These are phyloP conservation scores for Botrytis medusae DNA, from an alignment of 2,329 filamentous ascomycete genomes.

Conservation along the genomic window DNA sequence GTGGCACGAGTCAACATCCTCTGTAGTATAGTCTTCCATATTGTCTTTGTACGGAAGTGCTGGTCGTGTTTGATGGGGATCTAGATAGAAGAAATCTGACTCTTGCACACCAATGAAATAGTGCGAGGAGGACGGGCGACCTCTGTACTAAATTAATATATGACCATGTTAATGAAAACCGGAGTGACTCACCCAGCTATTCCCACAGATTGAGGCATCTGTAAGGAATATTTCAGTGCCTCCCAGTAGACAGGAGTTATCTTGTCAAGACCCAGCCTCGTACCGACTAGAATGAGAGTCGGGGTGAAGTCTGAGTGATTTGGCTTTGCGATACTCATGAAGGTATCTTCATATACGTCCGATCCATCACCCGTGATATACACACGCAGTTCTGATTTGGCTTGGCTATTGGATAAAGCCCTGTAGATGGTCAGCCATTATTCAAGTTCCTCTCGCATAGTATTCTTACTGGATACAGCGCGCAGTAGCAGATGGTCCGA, in stretches of 20 bases:
- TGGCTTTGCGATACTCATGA: constrained; percentile 73
- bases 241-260: constrained; percentile 95
- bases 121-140: constrained; percentile 78
- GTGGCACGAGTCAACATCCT: constrained; percentile 82
- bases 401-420: constrained; percentile 68
- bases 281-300: constrained; percentile 85
- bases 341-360: constrained; percentile 89
- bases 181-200: constrained; percentile 73
- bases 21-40: constrained; percentile 58
- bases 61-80: constrained; percentile 83
- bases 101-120: constrained; percentile 75
- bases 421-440: constrained; percentile 46
- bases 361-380: constrained; percentile 88
- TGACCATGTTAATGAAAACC: not conserved
- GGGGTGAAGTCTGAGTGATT: constrained; percentile 69
- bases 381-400: constrained; percentile 66
- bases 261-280: constrained; percentile 87
- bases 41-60: constrained; percentile 65
- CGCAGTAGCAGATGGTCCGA: constrained; percentile 94
- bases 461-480: constrained; percentile 81
- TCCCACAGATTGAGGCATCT: constrained; percentile 89
- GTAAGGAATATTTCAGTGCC: constrained; percentile 79
- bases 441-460: not conserved
- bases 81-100: constrained; percentile 86
- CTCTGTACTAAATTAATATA: constrained; percentile 51